These are phyloP conservation scores for Verbena officinalis DNA, from an alignment of 257 asterid species.

Conservation along the genomic window DNA sequence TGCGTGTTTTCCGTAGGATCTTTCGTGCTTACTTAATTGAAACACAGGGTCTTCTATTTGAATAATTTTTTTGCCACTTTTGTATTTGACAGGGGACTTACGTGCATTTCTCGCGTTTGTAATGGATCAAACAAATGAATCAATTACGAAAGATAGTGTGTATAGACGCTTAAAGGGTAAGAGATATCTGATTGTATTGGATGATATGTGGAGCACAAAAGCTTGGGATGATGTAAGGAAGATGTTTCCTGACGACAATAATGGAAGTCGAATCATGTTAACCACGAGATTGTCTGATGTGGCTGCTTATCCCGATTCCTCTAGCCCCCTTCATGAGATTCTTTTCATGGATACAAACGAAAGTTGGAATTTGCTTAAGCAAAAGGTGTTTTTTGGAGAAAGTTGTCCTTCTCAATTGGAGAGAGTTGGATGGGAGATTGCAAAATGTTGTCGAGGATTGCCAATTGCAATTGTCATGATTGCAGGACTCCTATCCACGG, in stretches of 20 bases:
- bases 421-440: not conserved
- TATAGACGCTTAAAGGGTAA: not conserved
- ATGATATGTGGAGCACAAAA: not conserved
- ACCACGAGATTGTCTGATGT: not conserved
- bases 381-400: not conserved
- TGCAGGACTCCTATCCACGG: not conserved
- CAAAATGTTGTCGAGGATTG: not conserved
- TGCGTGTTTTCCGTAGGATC: too few relatives aligned
- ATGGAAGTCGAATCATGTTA: not conserved
- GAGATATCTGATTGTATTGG: not conserved
- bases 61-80: too few relatives aligned
- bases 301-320: not conserved
- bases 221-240: not conserved
- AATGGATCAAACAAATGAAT: not conserved
- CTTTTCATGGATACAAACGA: not conserved
- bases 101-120: too few relatives aligned
- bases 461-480: not conserved
- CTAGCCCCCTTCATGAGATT: not conserved
- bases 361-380: slow-evolving; percentile 3
- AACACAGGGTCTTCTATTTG: too few relatives aligned
- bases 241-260: not conserved
- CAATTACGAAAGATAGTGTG: not conserved
- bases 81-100: too few relatives aligned
- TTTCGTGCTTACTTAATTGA: too few relatives aligned
- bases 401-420: not conserved